phyloP scores from a whole-genome alignment of 2,329 filamentous ascomycete genomes.

The Ceratocystis albifundus region DNA sequence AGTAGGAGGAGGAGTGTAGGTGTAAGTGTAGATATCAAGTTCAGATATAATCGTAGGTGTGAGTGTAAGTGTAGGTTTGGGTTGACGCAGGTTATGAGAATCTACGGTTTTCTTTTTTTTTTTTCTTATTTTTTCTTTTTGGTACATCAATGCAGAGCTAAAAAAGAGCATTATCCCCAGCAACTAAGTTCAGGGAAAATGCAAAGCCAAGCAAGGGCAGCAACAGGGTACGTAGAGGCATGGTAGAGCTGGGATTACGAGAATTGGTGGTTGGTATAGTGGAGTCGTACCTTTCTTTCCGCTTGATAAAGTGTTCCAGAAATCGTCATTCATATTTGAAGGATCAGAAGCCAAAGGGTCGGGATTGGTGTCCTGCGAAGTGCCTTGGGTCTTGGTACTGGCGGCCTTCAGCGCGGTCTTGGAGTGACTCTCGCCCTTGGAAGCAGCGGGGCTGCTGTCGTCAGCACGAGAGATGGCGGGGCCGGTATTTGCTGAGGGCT shows the following conservation, averaged over 20 bases:
- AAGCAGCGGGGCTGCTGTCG: not conserved
- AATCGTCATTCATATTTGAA: conserved; percentile 16
- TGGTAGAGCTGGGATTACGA: not conserved
- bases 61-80: not conserved
- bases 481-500: not conserved
- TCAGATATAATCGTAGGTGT: not conserved
- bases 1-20: not conserved
- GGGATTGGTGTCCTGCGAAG: not conserved
- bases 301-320: conserved; percentile 16
- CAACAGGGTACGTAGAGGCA: not conserved
- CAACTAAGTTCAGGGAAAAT: conserved; percentile 4
- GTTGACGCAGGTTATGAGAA: not conserved
- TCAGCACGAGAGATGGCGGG: not conserved
- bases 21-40: not conserved
- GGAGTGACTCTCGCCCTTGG: not conserved
- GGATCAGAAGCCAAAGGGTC: conserved; percentile 12
- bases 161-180: not conserved
- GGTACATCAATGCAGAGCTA: not conserved
- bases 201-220: not conserved
- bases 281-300: conserved; percentile 13
- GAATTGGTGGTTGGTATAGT: conserved; percentile 16
- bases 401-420: conserved; percentile 4
- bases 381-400: not conserved
- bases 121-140: not conserved
- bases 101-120: conserved; percentile 5